Evolutionary conservation across 306 rosid species (phyloP).

Genomic region (Notholithocarpus densiflorus): DNA sequence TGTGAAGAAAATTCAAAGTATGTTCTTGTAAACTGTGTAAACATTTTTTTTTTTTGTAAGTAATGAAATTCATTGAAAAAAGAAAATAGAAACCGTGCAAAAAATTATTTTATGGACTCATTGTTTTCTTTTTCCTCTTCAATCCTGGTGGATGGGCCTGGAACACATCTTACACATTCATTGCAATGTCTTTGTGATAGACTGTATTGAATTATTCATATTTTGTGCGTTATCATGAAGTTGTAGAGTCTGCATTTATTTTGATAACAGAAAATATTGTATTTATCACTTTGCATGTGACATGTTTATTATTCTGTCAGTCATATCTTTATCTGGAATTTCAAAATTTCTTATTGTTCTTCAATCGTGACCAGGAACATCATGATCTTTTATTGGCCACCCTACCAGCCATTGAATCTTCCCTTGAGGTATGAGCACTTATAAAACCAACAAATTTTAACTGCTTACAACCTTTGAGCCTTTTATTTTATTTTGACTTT

Average conservation of each 20-base stretch:
- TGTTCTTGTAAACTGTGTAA: neutral
- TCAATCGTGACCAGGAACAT: slow-evolving; percentile 66
- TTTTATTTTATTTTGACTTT: slow-evolving; percentile 30
- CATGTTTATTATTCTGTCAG: slow-evolving; percentile 7
- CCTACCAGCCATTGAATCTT: slow-evolving; percentile 84
- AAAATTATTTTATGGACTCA: too few relatives aligned
- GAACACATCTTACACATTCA: neutral
- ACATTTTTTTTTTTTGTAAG: neutral
- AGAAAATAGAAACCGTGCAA: too few relatives aligned
- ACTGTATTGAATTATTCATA: neutral
- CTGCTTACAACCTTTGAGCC: slow-evolving; percentile 1
- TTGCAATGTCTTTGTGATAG: neutral
- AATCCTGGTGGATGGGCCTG: neutral
- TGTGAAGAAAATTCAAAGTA: slow-evolving; percentile 2
- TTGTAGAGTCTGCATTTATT: slow-evolving; percentile 9
- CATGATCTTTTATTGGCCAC: slow-evolving; percentile 85
- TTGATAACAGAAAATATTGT: slow-evolving; percentile 5
- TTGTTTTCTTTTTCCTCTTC: neutral
- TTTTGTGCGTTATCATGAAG: slow-evolving; percentile 17
- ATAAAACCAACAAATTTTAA: neutral
- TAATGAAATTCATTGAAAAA: neutral
- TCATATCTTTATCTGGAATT: neutral
- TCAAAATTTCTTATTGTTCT: neutral
- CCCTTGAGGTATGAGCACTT: slow-evolving; percentile 70
- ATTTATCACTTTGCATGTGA: slow-evolving; percentile 12